Base-by-base conservation (phyloP, 495 filamentous ascomycete genomes). In the Collariella sp. region DNA sequence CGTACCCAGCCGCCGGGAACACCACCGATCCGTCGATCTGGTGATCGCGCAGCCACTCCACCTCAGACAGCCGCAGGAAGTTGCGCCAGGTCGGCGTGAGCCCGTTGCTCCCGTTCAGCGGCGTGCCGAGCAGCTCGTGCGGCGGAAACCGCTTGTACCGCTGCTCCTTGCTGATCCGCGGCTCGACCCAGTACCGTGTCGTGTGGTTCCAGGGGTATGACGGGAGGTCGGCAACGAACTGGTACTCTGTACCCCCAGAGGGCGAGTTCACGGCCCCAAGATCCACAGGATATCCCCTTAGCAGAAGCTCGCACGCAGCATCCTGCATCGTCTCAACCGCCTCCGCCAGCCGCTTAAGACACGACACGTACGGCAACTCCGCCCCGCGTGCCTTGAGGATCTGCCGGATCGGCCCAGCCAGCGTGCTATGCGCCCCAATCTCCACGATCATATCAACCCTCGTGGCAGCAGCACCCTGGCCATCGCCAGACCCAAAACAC, bases 401-500 rank as follows among this genome's bases (percentile, higher is more conserved):
- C n/a, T 78, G 68, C 20, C 64, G 68, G 20, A 77, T 64, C 0
- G 77, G 72, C 4, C 70, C 71, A 18, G 69, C 61, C 1, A 83
- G 52, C 0, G 73, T 70, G 0, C 65, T 57, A 42, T 77, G 73
- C 2, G 80, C 78, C 0, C 80, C 78, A 9, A 83, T 62, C 56
- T 83, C 80, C 34, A 83, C 35, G 6, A 82, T 41, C 5, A 71
- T 48, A 22, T 54, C 42, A 0, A 62, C 15, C 31, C 6, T 26
- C 42, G 57, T 54, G n/a, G n/a, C n/a, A n/a, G n/a, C n/a, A n/a
- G n/a, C n/a, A n/a, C n/a, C n/a, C n/a, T n/a, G n/a, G 54, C 58
- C 23, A 35, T 45, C 29, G 13, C 38, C 11, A 54, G 29, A 7
- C 46, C 29, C 12, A 12, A 34, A 34, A 12, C 31, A 34, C 31